Evolutionary conservation across 495 filamentous ascomycete genomes (phyloP).

Genomic region (Penicillium pancosmium): DNA sequence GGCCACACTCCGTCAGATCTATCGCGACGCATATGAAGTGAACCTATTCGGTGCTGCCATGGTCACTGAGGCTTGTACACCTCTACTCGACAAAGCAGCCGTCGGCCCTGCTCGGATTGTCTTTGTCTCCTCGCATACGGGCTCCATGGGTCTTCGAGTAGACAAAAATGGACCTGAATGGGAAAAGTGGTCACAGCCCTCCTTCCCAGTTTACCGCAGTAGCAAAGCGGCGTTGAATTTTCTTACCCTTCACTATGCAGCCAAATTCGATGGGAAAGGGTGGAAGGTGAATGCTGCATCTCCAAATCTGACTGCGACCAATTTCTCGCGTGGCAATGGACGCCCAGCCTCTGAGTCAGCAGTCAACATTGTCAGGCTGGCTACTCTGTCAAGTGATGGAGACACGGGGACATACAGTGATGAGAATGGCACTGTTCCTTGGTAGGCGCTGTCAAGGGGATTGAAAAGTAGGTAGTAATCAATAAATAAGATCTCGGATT

Average conservation of each 20-base stretch:
- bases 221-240: conserved; percentile 48
- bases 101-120: conserved; percentile 39
- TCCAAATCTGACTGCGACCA: conserved; percentile 29
- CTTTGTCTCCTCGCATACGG: conserved; percentile 41
- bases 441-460: conserved; percentile 9
- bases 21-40: conserved; percentile 39
- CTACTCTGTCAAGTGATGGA: conserved; percentile 25
- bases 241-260: conserved; percentile 32
- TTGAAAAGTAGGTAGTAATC: background rate
- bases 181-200: conserved; percentile 14
- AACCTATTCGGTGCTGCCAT: conserved; percentile 43
- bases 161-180: conserved; percentile 14
- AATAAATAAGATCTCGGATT: background rate
- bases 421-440: conserved; percentile 26
- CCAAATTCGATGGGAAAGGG: conserved; percentile 23
- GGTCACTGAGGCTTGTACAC: conserved; percentile 47
- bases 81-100: conserved; percentile 43
- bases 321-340: conserved; percentile 21
- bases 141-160: conserved; percentile 29
- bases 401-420: conserved; percentile 27
- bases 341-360: conserved; percentile 26
- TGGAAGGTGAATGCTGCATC: conserved; percentile 33
- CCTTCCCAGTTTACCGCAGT: conserved; percentile 27
- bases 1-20: conserved; percentile 25
- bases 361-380: conserved; percentile 30